Base-by-base conservation (phyloP, 2,329 filamentous ascomycete species). In the Ceratocystis lukuohia region DNA sequence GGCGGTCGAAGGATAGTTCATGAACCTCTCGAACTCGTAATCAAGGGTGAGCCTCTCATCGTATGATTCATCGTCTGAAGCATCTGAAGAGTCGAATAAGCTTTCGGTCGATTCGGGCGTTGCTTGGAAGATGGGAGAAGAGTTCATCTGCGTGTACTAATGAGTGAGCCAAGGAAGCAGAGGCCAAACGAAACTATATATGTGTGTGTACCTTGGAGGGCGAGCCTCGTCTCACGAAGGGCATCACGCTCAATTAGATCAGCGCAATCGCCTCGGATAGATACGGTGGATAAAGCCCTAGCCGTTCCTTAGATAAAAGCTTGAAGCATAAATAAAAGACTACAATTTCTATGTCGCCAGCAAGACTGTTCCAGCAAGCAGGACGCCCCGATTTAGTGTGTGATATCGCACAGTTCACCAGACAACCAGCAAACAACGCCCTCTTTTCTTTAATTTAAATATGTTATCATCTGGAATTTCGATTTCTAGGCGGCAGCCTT, bases 401-500 rank as follows among this genome's bases (percentile, higher is more conserved):
- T 3, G 5, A 59, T 33, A 30, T 30, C 33, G 53, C 12, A 25
- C 15, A 33, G 25, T 59, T 33, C 28, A 59, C 53, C 28, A 33
- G 53, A 59, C 53, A 59, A 59, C 53, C 53, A 59, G 37, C 53
- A 59, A 59, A 20, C 53, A 59, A 57, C 8, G 25, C 53, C 25
- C 17, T 15, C 53, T 17, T 41, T 41, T 53, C 48, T 53, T 53
- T 53, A 25, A 17, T 53, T 20, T 30, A 33, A 59, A 59, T 6
- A 59, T 6, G 6, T n/a, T 10, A 5, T n/a, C 28, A 22, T 33
- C 7, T 59, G 25, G 7, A 33, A 30, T 10, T 33, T n/a, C 33
- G 15, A 37, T 57, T 6, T 8, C 22, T n/a, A 22, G 17, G 25
- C 3, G 5, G 53, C 20, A 15, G 28, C 10, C 17, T 33, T 33